Evolutionary conservation across 495 filamentous ascomycete genomes (phyloP), one percentile per base, ranked within the genome.

Genomic region (Clavariopsis aquatica): DNA sequence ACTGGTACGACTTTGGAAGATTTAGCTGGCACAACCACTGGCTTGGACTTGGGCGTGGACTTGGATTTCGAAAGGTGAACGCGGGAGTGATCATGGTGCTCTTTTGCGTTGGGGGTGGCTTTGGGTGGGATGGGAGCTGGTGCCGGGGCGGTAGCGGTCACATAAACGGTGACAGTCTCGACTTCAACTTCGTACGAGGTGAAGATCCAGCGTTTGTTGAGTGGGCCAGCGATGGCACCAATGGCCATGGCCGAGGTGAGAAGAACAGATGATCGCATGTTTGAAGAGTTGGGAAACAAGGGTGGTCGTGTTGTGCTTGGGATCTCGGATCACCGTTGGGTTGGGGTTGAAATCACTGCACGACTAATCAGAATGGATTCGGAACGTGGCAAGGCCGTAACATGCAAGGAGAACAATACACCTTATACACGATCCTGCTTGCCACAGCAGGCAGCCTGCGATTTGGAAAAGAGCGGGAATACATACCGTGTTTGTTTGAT

Each of bases 241-340:
- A 84, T 76, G 52, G 85, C 88, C 74, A 84, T 80, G 71, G 88
- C 77, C 47, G 82, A 81, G 70, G 84, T 80, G 68, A 90, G 64
- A 56, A 89, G 55, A 57, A 85, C 71, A 31, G 88, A 86, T 58
- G 81, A 85, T 75, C 84, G 89, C 91, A 95, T 94, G 36, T 82
- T 84, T 77, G 52, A 51, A 43, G 17, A 26, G 52, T 29, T 52
- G 41, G 26, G 26, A 20, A 38, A 45, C 41, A 19, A 51, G 59
- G 22, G 54, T 28, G 24, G 31, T 59, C 19, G 23, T 69, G 36
- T 38, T 13, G 15, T 51, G 43, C 41, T n/a, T 24, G 61, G 60
- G 71, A 73, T 73, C 57, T 51, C 70, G 57, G 68, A 72, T 70
- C 68, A 24, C 46, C 53, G 62, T 54, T 59, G 60, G 27, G 54